These are phyloP conservation scores for Hemisphaericaspora xylofermentans DNA, from an alignment of 1,139 yeast species.

Conservation along the genomic window DNA sequence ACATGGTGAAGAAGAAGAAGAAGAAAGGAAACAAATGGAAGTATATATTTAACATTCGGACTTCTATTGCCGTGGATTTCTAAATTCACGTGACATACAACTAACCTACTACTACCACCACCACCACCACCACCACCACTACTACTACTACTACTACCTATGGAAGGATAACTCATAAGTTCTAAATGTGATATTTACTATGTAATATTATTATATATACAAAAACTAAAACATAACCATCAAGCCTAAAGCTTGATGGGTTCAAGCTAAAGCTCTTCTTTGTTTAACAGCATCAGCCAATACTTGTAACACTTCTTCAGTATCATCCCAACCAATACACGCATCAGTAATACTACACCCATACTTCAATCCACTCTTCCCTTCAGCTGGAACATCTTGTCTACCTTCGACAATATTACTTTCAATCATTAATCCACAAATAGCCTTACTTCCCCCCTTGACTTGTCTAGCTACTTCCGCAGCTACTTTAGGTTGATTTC, in stretches of 20 bases:
- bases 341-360: conserved; percentile 98
- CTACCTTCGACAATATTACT: conserved; percentile 90
- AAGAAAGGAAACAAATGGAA: too few relatives aligned
- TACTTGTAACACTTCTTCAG: conserved; percentile 74
- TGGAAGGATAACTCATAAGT: too few relatives aligned
- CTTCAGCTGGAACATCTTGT: conserved; percentile 67
- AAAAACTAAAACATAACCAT: not conserved
- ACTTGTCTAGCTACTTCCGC: conserved; percentile 79
- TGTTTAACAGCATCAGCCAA: conserved; percentile 78
- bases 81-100: too few relatives aligned
- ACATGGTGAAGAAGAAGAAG: too few relatives aligned
- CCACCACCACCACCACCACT: too few relatives aligned
- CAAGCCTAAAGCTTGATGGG: too few relatives aligned
- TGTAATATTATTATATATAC: not conserved
- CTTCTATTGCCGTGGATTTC: too few relatives aligned
- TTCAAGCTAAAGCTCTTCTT: conserved; percentile 69
- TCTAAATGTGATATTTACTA: too few relatives aligned
- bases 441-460: conserved; percentile 69
- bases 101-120: too few relatives aligned
- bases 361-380: conserved; percentile 71
- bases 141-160: too few relatives aligned
- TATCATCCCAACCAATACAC: conserved; percentile 90
- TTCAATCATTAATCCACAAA: conserved; percentile 96
- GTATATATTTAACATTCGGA: too few relatives aligned
- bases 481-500: conserved; percentile 90